Base-by-base conservation (phyloP, 331 rosid species). In the Acacia concinna region DNA sequence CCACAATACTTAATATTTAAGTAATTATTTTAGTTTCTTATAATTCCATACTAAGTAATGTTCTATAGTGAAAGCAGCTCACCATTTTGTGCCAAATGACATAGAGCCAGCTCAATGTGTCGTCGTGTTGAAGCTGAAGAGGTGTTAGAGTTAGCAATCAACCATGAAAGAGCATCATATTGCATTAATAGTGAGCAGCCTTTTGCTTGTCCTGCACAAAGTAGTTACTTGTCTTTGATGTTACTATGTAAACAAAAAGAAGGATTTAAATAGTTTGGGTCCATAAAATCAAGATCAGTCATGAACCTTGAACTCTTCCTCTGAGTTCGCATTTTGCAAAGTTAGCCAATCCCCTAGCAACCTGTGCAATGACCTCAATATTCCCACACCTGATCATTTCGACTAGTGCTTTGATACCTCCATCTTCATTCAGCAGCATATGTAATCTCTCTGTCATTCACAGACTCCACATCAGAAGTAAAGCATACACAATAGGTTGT, bases 11-110 rank as follows among this genome's bases (percentile, higher is more conserved):
- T 17, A 46, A 1, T 30, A 28, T 18, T 71, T 31, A 6, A 41
- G 47, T 3, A 2, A 3, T 68, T 2, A 52, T 18, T 68, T 17
- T 27, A 51, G 18, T 18, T 18, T 47, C 34, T 20, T 52, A 4
- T 43, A 40, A 41, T 69, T 74, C 69, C 13, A 37, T 13, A 15
- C 37, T 0, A 30, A 41, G 52, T 68, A 49, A 57, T 38, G 44
- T 20, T 34, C n/a, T 30, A 73, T 21, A 46, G 2, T 8, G 82
- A 15, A 46, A 15, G 63, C 8, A 76, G 57, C 75, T 82, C 84
- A 90, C 95, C 88, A 20, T 88, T 90, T 85, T 88, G 95, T 27
- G 95, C 95, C 51, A 90, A 69, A 84, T 88, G 95, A 78, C 95
- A 88, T 56, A 90, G 81, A 46, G 95, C 87, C 15, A 90, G 95